Base-by-base conservation (phyloP, 805 yeast genomes). In the Dipodascopsis tothii region DNA sequence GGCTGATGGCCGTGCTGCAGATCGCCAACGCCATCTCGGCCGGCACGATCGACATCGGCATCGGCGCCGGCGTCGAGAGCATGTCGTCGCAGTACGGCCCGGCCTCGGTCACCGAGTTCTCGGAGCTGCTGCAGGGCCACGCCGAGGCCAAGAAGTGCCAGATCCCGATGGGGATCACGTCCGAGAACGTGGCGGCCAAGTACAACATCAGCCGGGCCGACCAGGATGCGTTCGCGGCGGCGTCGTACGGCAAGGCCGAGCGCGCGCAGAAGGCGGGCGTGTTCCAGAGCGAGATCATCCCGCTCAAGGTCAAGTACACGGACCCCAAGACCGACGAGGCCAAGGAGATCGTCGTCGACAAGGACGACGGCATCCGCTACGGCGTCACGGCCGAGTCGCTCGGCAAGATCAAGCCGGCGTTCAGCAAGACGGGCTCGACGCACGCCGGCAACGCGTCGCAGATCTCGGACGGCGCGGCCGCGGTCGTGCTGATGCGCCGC, bases 391-490 rank as follows among this genome's bases (percentile, higher is more conserved):
- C 87, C 33, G 78, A 75, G 54, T 75, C 84, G 4, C 73, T 90
- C 54, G 70, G 72, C 44, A 86, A 81, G 64, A 68, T 90, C 56
- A 80, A 73, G 66, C 94, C 97, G 11, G 95, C 96, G 7, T 90
- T 90, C 73, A 75, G 73, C 57, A 73, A 77, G 50, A 80, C 80
- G 54, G 97, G 97, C 48, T 62, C 81, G 28, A 86, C 97, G 5
- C 88, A 84, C 54, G 97, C 97, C 27, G 97, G 97, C 57, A 90
- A 90, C 65, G 85, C 97, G 1, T 90, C 96, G 0, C 97, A 90
- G 68, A 83, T 90, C 35, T 79, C 94, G 21, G 97, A 90, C 62
- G 97, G 97, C 60, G 96, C 95, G 18, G 94, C 94, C 28, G 95
- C 83, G 35, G 94, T 84, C 1, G 64, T 90, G 44, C 71, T 90